phyloP scores from a whole-genome alignment of 768 basidiomycete species.

The Cystobasidium tubakii region DNA sequence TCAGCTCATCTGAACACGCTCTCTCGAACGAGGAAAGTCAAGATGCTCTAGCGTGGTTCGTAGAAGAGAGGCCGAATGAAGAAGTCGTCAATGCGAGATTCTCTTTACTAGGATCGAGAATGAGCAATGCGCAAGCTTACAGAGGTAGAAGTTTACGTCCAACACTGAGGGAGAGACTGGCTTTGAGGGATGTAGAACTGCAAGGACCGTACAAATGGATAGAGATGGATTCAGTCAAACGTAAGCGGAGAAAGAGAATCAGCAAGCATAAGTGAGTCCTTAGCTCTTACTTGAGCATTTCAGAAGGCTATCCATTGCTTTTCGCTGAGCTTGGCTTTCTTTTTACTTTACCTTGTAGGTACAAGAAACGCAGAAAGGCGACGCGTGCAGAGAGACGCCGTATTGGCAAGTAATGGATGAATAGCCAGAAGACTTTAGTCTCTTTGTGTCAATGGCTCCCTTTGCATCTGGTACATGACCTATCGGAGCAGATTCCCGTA shows the following conservation, averaged over 20 bases:
- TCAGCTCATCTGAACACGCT: background rate
- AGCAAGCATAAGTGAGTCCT: conserved; percentile 33
- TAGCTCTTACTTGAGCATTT: background rate
- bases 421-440: background rate
- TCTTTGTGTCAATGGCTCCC: too few species aligned
- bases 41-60: background rate
- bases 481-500: too few species aligned
- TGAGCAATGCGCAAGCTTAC: conserved; percentile 9
- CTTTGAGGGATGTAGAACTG: background rate
- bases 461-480: too few species aligned
- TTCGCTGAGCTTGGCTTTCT: background rate
- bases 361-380: conserved; percentile 37
- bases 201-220: background rate
- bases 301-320: background rate
- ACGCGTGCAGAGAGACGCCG: conserved; percentile 25
- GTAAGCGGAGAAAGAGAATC: conserved; percentile 21
- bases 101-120: background rate
- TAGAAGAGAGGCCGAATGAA: background rate
- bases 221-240: conserved; percentile 24
- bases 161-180: conserved; percentile 8
- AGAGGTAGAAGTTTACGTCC: conserved; percentile 25
- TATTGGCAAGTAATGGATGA: background rate
- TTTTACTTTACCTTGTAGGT: background rate
- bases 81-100: background rate
- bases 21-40: background rate